Conservation (phyloP, 768 basidiomycete genomes). For the Dioszegia aurantiaca region DNA sequence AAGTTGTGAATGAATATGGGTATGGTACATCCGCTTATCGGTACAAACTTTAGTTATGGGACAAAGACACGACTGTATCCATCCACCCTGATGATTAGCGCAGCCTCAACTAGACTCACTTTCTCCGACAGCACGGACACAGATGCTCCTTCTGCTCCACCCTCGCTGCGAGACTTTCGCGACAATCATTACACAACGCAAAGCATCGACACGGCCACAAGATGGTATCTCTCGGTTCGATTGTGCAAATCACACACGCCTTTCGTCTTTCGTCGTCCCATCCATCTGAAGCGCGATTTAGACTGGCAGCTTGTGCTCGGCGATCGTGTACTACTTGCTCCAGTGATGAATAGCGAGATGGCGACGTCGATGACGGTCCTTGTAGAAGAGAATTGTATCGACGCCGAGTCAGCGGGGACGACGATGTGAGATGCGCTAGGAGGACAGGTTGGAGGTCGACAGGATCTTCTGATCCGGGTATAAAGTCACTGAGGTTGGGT, state of each 20-base stretch:
- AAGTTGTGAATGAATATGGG: not conserved
- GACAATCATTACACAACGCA: slow-evolving; percentile 45
- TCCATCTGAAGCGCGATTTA: slow-evolving; percentile 10
- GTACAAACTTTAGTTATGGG: slow-evolving; percentile 18
- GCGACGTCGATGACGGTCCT: slow-evolving; percentile 14
- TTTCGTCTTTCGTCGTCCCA: slow-evolving; percentile 39
- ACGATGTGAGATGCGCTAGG: slow-evolving; percentile 42
- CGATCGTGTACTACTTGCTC: slow-evolving; percentile 20
- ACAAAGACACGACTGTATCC: slow-evolving; percentile 44
- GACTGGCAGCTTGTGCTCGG: slow-evolving; percentile 6
- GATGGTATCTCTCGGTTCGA: slow-evolving; percentile 44
- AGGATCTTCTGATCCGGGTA: slow-evolving; percentile 17
- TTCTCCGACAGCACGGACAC: slow-evolving; percentile 35
- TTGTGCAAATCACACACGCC: slow-evolving; percentile 44
- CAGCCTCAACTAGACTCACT: slow-evolving; percentile 21
- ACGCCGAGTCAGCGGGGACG: slow-evolving; percentile 35
- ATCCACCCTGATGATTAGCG: slow-evolving; percentile 30
- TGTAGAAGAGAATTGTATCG: slow-evolving; percentile 33
- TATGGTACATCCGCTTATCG: not conserved
- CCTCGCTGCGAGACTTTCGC: slow-evolving; percentile 43
- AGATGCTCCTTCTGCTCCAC: slow-evolving; percentile 44
- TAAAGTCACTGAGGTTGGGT: slow-evolving; percentile 26
- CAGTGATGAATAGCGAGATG: not conserved
- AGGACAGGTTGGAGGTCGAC: slow-evolving; percentile 41
- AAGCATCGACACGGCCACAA: slow-evolving; percentile 48